Conservation (phyloP, 176 grass and related monocot species). For the Phragmites australis region DNA sequence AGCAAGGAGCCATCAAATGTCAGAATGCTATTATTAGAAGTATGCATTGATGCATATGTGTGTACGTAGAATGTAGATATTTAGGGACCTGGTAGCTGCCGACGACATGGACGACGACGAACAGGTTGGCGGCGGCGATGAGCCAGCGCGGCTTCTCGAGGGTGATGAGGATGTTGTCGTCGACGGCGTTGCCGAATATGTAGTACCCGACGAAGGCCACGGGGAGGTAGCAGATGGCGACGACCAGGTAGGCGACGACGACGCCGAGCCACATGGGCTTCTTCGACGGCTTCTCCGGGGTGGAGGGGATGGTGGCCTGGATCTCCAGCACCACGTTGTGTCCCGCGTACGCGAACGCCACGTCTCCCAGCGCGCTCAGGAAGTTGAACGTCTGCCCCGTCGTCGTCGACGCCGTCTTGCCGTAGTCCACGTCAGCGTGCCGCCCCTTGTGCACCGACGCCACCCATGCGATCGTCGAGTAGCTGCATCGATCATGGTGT, state of each 20-base stretch:
- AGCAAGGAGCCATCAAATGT: no score
- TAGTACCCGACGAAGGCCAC: conserved; percentile 83
- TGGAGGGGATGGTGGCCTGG: conserved; percentile 86
- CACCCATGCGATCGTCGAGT: conserved; percentile 89
- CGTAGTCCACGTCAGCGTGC: conserved; percentile 52
- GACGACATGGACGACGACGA: conserved; percentile 92
- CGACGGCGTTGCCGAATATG: conserved; percentile 57
- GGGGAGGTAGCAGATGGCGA: conserved; percentile 91
- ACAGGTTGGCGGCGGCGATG: conserved; percentile 84
- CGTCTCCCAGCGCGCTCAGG: conserved; percentile 59
- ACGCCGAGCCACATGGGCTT: conserved; percentile 97
- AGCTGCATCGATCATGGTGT: no score
- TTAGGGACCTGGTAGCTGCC: conserved; percentile 47
- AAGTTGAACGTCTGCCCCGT: conserved; percentile 57
- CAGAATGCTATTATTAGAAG: no score
- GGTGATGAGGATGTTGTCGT: conserved; percentile 69
- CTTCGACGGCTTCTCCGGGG: conserved; percentile 80
- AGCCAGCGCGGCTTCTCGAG: conserved; percentile 71
- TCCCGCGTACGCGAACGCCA: conserved; percentile 77
- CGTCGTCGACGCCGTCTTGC: conserved; percentile 22
- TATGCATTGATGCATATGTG: no score
- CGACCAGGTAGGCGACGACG: conserved; percentile 72
- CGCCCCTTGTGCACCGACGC: conserved; percentile 63
- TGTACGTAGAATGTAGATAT: no score
- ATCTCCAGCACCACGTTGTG: conserved; percentile 97